Base-by-base conservation (phyloP, 139 green algal species). In the Micromonas commoda region DNA sequence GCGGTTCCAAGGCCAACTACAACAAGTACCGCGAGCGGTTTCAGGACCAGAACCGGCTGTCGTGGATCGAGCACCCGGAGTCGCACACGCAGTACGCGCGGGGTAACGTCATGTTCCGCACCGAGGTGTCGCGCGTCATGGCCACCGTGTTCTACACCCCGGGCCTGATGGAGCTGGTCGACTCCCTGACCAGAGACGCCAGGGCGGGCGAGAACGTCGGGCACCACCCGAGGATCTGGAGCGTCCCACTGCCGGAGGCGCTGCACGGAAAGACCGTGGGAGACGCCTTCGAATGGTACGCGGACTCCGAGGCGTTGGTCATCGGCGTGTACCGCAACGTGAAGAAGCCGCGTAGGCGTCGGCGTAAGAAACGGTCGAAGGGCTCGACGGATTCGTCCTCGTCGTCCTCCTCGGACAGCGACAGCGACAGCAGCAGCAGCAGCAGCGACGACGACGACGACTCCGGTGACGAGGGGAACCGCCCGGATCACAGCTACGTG, bases 61-160 rank as follows among this genome's bases (percentile, higher is more conserved):
- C 45, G 9, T 57, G 45, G 45, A 23, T 57, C 45, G 45, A 57
- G 45, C 45, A 57, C 45, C 45, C 45, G 45, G 45, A 57, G 45
- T 9, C 45, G 45, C 63, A 69, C 63, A 32, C 63, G 63, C 63
- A 33, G 6, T 69, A 69, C 63, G 63, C 63, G 63, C 5, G 63
- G 13, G 63, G 63, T 9, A 32, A 33, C 9, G 28, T 69, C 9
- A 32, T 69, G 26, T 37, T 37, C 63, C 6, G 16, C 9, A 69
- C 63, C 9, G 63, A 69, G 6, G 28, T 69, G 13, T 69, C 26
- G 26, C 6, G 63, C 13, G 26, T 69, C 26, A 37, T 37, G 26
- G 63, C 63, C 13, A 69, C 26, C 9, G 63, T 33, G 26, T 69
- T 37, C 16, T 69, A 69, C 63, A 69, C 63, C 63, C 63, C 63